These are phyloP conservation scores for Atkinsonella texensis DNA, from an alignment of 2,329 filamentous ascomycete species.

Conservation along the genomic window DNA sequence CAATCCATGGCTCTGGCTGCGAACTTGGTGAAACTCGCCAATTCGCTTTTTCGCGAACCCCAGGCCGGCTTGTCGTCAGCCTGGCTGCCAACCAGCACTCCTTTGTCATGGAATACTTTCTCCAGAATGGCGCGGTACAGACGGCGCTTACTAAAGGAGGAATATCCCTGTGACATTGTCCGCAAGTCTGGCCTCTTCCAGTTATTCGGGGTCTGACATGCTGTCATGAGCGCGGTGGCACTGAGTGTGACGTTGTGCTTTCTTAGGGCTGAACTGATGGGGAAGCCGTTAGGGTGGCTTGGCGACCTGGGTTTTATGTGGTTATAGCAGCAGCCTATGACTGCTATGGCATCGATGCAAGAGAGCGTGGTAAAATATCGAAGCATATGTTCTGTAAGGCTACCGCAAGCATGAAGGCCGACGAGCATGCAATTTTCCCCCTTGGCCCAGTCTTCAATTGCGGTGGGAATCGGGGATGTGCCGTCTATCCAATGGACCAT, in stretches of 20 bases:
- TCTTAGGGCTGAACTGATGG: constrained; percentile 24
- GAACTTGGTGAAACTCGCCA: constrained; percentile 15
- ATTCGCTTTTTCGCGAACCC: constrained; percentile 19
- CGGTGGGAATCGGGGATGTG: constrained; percentile 9
- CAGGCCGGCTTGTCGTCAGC: constrained; percentile 13
- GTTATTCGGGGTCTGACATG: constrained; percentile 22
- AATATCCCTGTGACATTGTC: constrained; percentile 1
- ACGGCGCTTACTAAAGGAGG: constrained; percentile 14
- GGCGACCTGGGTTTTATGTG: constrained; percentile 21
- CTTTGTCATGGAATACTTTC: constrained; percentile 16
- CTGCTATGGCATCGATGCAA: constrained; percentile 14
- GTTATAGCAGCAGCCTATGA: constrained; percentile 23
- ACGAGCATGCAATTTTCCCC: constrained; percentile 19
- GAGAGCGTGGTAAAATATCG: constrained; percentile 14
- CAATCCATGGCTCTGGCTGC: constrained; percentile 15
- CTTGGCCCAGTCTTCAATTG: constrained; percentile 16
- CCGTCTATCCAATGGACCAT: constrained; percentile 18
- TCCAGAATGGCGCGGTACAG: constrained; percentile 17
- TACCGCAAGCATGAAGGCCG: constrained; percentile 21
- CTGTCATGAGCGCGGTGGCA: constrained; percentile 21
- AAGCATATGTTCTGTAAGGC: constrained; percentile 21
- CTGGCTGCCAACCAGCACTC: constrained; percentile 5
- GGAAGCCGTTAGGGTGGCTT: constrained; percentile 23
- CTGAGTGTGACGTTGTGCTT: constrained; percentile 13
- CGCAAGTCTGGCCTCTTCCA: constrained; percentile 14